Base-by-base conservation (phyloP, 305 asterid genomes). In the Rubia tinctorum region DNA sequence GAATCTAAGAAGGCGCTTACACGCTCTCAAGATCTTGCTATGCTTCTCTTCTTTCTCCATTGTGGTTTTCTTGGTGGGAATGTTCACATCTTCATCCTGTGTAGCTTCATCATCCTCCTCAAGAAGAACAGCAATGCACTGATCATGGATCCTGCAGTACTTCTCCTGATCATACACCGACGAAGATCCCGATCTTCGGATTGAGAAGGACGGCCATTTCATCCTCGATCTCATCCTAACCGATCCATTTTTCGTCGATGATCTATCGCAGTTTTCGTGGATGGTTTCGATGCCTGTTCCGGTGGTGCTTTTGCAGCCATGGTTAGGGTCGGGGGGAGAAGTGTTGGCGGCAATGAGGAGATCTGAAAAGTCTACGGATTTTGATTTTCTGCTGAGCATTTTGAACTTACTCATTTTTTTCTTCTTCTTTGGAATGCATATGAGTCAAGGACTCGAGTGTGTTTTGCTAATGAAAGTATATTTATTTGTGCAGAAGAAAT, bases 141-240 rank as follows among this genome's bases (percentile, higher is more conserved):
- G 88, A 72, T 82, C 84, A 69, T 80, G 80, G 63, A 87, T 85
- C 89, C 85, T 82, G 73, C 83, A 78, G 75, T 86, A 85, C 76
- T 80, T 80, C 68, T 85, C 89, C 44, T 71, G 68, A 1, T 84
- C 77, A 18, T 53, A 53, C 63, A 81, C 80, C 30, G 89, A 87
- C 8, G 89, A 74, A 5, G 73, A 15, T 4, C 62, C 49, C 68
- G 87, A 83, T 87, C 89, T 87, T 73, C 84, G 72, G 69, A 75
- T 61, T 6, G 91, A 82, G 66, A 84, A 80, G 3, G 74, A 83
- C 53, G 53, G n/a, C 74, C 75, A 80, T 39, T 78, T 81, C 80
- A 81, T 73, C 23, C 79, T 72, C 59, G 87, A 78, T 43, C 72
- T 75, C 42, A 81, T 49, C 17, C 56, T 40, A 61, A 62, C 70